phyloP scores from a whole-genome alignment of 176 grass and related monocot genomes.

The Guadua angustifolia region DNA sequence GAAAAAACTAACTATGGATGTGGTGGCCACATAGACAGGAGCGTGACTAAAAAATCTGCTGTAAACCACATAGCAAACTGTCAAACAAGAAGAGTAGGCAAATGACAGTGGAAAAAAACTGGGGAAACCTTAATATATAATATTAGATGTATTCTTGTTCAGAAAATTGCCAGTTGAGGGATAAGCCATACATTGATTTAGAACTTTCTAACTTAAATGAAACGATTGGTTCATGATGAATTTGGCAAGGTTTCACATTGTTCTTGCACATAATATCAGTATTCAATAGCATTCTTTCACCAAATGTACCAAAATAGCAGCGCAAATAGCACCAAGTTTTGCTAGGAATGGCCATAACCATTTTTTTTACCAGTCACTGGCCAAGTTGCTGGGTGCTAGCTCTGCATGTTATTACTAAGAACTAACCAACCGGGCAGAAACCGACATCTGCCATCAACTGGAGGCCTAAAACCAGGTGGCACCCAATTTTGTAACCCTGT shows the following conservation, averaged over 20 bases:
- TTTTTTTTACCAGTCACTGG: constrained; percentile 28
- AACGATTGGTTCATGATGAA: background rate
- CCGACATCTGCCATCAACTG: constrained; percentile 9
- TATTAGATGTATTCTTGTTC: background rate
- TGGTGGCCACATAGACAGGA: background rate
- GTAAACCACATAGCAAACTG: constrained; percentile 32
- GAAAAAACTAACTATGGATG: background rate
- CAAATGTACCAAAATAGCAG: constrained; percentile 21
- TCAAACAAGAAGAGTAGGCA: background rate
- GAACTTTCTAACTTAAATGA: constrained; percentile 1
- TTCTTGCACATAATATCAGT: constrained; percentile 24
- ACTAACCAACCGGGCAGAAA: constrained; percentile 36
- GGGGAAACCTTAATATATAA: background rate
- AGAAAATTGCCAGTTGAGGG: background rate
- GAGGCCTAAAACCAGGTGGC: constrained; percentile 15
- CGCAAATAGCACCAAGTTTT: constrained; percentile 8
- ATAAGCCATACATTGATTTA: constrained; percentile 2
- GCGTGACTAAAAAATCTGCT: background rate
- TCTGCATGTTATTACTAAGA: background rate
- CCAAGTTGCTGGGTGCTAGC: background rate
- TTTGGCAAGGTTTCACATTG: background rate
- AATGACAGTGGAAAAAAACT: constrained; percentile 8
- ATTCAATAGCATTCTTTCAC: constrained; percentile 16
- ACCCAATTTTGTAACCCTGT: constrained; percentile 8
- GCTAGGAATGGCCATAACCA: background rate